Evolutionary conservation across 1,284 basidiomycete species (phyloP), one percentile per base, ranked within the genome.

Genomic region (Rhodofomes roseus): DNA sequence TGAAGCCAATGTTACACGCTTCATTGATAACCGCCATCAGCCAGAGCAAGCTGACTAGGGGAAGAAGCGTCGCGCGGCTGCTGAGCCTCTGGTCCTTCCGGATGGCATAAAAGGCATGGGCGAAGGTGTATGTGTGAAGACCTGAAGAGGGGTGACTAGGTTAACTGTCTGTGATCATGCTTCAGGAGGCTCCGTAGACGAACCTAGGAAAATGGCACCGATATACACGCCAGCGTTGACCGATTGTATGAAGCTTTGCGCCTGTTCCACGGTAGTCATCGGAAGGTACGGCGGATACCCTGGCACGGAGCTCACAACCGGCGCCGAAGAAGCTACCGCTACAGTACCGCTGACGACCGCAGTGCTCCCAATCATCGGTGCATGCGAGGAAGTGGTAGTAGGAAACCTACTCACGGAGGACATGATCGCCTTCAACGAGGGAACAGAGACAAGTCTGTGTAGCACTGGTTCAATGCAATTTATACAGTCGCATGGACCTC

Each of bases 181-280:
- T 23, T 22, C 4, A 29, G 14, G 34, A 22, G 14, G 39, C 5
- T 3, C 3, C 18, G 27, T 14, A n/a, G 20, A 46, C 22, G 29
- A 16, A 29, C 25, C 20, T 3, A 31, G 23, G 31, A 44, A 22
- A 4, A 60, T 60, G 22, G 55, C 59, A 12, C 55, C 59, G 20
- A 60, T 56, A 39, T 60, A 60, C 1, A 56, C 59, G 3, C 46
- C 59, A 43, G 59, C 55, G 44, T 60, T 60, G 39, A 57, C 37
- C 27, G 55, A 56, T 23, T 46, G 44, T 4, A 27, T 3, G 23
- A 46, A 46, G 44, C n/a, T 27, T 27, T 14, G 16, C 14, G 16
- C 16, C 16, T 39, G 9, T 4, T 39, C 37, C 37, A 8, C 7
- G 14, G 37, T 14, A 14, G 7, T 39, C 37, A 4, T 11, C 31